phyloP scores from a whole-genome alignment of 2,329 filamentous ascomycete genomes.

The Trichophaea hybrida region DNA sequence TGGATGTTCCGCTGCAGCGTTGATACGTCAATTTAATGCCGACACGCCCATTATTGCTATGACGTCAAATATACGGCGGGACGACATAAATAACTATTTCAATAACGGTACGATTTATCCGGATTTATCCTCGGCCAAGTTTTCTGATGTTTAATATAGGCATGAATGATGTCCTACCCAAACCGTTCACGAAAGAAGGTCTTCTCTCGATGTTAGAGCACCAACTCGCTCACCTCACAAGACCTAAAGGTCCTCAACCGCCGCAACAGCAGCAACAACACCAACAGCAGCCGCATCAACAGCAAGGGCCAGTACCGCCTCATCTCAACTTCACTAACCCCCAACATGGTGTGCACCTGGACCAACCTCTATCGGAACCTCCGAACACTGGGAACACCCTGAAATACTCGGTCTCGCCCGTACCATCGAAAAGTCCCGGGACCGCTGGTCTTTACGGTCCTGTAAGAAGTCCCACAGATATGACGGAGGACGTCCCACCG shows the following conservation, averaged over 20 bases:
- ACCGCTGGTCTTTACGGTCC: slow-evolving; percentile 15
- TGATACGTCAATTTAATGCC: slow-evolving; percentile 75
- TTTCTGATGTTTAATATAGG: slow-evolving; percentile 40
- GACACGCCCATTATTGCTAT: slow-evolving; percentile 87
- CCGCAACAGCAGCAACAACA: neutral
- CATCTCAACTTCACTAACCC: slow-evolving; percentile 15
- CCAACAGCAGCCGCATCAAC: neutral
- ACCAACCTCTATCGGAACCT: neutral
- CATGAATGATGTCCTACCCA: slow-evolving; percentile 94
- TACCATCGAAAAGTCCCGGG: slow-evolving; percentile 16
- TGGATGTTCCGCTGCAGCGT: slow-evolving; percentile 82
- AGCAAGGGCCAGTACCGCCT: slow-evolving; percentile 12
- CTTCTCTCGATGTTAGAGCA: slow-evolving; percentile 78
- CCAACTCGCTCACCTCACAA: slow-evolving; percentile 42
- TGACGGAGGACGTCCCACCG: neutral
- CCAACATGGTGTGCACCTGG: slow-evolving; percentile 7
- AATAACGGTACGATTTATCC: slow-evolving; percentile 56
- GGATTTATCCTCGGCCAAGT: neutral
- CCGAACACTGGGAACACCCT: neutral
- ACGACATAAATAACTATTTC: slow-evolving; percentile 95
- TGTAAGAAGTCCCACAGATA: neutral
- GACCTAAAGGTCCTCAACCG: neutral
- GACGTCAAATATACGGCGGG: slow-evolving; percentile 94
- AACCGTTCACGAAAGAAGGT: slow-evolving; percentile 84
- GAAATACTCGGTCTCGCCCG: slow-evolving; percentile 2